Percentiles rank a stretch among this genome's conserved stretches.
These are phyloP conservation scores for Raphanus raphanistrum DNA, from an alignment of 345 rosid species.

Conservation along the genomic window DNA sequence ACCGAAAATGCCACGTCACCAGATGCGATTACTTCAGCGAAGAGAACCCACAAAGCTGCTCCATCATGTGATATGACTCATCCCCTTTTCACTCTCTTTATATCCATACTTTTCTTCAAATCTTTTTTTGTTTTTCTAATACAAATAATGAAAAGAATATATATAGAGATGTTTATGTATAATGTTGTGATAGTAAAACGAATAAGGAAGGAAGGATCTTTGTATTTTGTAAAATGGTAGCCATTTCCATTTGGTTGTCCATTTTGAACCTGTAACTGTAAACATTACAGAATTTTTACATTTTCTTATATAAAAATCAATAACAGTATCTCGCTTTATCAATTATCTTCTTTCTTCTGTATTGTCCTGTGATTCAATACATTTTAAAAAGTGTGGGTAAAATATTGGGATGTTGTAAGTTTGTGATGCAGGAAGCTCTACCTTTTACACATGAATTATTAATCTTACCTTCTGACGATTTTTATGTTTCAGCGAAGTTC, in stretches of 20 bases:
- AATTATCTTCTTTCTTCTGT: background rate
- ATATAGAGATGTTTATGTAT: conserved; percentile 35
- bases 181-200: conserved; percentile 23
- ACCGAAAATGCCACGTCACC: conserved; percentile 15
- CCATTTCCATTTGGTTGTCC: conserved; percentile 19
- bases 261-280: conserved; percentile 18
- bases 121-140: background rate
- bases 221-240: conserved; percentile 23
- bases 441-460: too few relatives aligned
- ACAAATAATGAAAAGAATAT: conserved; percentile 12
- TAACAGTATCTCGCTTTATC: conserved; percentile 3
- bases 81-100: background rate
- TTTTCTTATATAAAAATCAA: background rate
- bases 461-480: too few relatives aligned
- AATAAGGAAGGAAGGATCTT: conserved; percentile 26
- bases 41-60: conserved; percentile 54
- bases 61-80: conserved; percentile 46
- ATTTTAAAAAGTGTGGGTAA: background rate
- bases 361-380: background rate
- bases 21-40: conserved; percentile 51
- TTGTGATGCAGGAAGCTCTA: too few relatives aligned
- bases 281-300: conserved; percentile 25
- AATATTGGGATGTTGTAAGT: background rate
- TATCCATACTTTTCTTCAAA: background rate
- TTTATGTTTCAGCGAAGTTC: too few relatives aligned